Conservation (phyloP, 495 filamentous ascomycete species). For the Neurospora intermedia region DNA sequence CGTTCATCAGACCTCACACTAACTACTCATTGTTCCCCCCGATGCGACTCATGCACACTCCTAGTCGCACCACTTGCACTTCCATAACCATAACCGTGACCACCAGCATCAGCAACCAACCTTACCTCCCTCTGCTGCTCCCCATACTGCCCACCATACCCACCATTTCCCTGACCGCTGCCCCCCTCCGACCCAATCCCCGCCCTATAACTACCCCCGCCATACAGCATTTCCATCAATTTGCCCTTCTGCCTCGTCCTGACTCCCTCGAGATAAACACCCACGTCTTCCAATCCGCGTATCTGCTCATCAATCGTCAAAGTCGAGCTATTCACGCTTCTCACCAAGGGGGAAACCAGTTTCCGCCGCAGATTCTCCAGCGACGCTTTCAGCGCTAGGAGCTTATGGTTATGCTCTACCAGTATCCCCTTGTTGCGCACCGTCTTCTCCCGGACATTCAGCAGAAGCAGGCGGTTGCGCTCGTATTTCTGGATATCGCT, state of each 20-base stretch:
- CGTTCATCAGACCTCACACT: not conserved
- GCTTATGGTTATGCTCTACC: slow-evolving; percentile 69
- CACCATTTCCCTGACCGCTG: too few relatives aligned
- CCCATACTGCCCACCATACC: not conserved
- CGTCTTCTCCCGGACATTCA: slow-evolving; percentile 67
- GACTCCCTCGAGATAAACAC: slow-evolving; percentile 59
- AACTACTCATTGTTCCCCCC: not conserved
- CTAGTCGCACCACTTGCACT: not conserved
- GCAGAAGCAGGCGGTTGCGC: slow-evolving; percentile 66
- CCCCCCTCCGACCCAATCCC: not conserved
- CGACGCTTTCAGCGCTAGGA: slow-evolving; percentile 67
- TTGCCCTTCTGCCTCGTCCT: slow-evolving; percentile 71
- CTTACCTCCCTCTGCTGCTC: not conserved
- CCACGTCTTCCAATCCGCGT: slow-evolving; percentile 64
- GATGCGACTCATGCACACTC: not conserved
- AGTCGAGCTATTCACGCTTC: slow-evolving; percentile 53
- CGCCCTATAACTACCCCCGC: slow-evolving; percentile 23
- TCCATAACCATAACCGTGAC: not conserved
- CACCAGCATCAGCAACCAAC: slow-evolving; percentile 3
- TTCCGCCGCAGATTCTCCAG: slow-evolving; percentile 68
- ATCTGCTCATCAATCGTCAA: slow-evolving; percentile 77
- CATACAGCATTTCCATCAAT: slow-evolving; percentile 71
- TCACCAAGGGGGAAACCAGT: slow-evolving; percentile 69
- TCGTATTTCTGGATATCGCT: slow-evolving; percentile 73
- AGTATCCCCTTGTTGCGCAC: slow-evolving; percentile 77